A percentile compares a stretch with the other conserved stretches of the same genome.
Conservation (phyloP, 352 stramenopile genomes). For the Pythium grandisporangium region DNA sequence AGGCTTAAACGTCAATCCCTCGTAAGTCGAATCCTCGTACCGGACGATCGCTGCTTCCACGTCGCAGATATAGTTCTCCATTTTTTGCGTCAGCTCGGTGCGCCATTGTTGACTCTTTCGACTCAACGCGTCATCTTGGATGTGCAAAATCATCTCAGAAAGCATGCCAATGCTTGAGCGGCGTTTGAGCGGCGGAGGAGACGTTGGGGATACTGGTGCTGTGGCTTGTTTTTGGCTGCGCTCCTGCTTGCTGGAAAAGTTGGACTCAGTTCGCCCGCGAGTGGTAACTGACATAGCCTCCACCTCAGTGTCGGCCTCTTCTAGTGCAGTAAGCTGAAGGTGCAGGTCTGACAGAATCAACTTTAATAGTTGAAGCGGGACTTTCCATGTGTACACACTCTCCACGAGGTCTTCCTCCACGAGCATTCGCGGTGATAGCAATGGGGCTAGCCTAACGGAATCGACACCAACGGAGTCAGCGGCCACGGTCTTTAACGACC, state of each 20-base stretch:
- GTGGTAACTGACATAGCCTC: too few species aligned
- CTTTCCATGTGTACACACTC: conserved; percentile 84
- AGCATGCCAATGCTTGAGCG: conserved; percentile 79
- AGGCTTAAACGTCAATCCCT: conserved; percentile 74
- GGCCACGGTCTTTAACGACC: too few species aligned
- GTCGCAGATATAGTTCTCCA: conserved; percentile 78
- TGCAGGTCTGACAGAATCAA: conserved; percentile 67
- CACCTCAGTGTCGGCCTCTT: conserved; percentile 27
- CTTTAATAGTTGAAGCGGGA: conserved; percentile 78
- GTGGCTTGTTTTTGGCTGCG: neutral
- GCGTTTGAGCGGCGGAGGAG: too few species aligned
- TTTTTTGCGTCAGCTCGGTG: conserved; percentile 52
- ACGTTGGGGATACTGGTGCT: neutral
- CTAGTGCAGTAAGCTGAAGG: conserved; percentile 49
- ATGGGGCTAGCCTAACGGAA: conserved; percentile 6
- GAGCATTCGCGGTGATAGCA: conserved; percentile 10
- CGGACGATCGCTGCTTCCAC: conserved; percentile 68
- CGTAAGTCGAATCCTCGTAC: conserved; percentile 61
- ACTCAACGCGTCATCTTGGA: conserved; percentile 73
- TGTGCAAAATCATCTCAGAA: conserved; percentile 83
- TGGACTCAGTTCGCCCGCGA: too few species aligned
- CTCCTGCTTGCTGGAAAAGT: neutral
- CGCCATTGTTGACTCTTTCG: conserved; percentile 79
- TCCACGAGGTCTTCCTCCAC: conserved; percentile 83
- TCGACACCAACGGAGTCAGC: too few species aligned